Evolutionary conservation across 495 filamentous ascomycete species (phyloP), one percentile per base, ranked within the genome.

Genomic region (Xylaria grammica): DNA sequence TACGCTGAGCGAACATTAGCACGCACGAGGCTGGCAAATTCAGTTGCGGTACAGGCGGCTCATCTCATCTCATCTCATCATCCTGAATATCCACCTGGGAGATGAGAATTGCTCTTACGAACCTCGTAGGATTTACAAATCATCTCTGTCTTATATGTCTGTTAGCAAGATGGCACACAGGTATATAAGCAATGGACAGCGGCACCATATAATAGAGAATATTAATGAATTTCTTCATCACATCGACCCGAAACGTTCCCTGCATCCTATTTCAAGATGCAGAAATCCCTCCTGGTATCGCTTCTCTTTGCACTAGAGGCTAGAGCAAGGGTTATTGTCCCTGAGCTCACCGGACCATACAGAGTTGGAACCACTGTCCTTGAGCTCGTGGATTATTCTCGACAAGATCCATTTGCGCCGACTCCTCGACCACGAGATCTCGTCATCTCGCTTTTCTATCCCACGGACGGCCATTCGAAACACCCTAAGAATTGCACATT

Each of bases 391-490:
- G 79, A 80, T 50, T 42, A 58, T 15, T 63, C 69, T 17, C 60
- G 78, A 40, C 42, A 62, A 45, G 75, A 78, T 58, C 76, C 73
- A 4, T 76, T 68, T 48, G 68, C 73, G 19, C 75, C 77, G 15
- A 73, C 66, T 22, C 52, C 60, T 10, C 30, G 48, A 22, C 68
- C 69, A 9, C 75, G 77, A 17, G 60, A 69, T 59, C 65, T 81
- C 29, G 73, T 78, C 71, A 60, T 75, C 22, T 73, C 78, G 9
- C 56, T 74, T 7, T 80, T 78, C 62, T 73, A 75, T 55, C 77
- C 77, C 1, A 66, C 77, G 42, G 19, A 48, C 17, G 22, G 13
- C 11, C 32, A n/a, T 17, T 26, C 19, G 5, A 36, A 29, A 10
- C 36, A 36, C 32, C 66, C 30, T 13, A 60, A 60, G 24, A 59